phyloP scores from a whole-genome alignment of 208 protist species.

The Crithidia mellificae region DNA sequence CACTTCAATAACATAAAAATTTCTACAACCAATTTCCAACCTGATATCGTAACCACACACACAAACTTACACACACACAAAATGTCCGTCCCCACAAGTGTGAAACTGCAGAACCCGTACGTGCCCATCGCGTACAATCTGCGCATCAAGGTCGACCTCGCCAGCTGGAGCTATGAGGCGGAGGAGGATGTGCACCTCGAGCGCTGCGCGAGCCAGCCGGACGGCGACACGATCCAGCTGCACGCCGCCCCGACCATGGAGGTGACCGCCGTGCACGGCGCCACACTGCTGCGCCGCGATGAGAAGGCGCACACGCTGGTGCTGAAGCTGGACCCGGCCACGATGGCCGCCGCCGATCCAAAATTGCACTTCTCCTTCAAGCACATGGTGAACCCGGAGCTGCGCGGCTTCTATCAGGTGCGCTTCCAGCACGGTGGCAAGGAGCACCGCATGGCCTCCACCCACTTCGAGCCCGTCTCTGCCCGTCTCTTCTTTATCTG shows the following conservation, averaged over 20 bases:
- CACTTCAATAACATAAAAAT: too few relatives aligned
- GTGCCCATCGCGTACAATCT: constrained; percentile 72
- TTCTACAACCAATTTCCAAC: too few relatives aligned
- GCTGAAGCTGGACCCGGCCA: constrained; percentile 56
- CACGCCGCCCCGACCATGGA: constrained; percentile 68
- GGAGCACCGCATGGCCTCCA: constrained; percentile 90
- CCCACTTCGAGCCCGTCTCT: constrained; percentile 96
- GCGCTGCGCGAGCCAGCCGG: constrained; percentile 31
- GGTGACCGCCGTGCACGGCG: constrained; percentile 53
- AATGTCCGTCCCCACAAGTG: constrained; percentile 27
- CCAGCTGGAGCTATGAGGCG: constrained; percentile 72
- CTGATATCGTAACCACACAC: too few relatives aligned
- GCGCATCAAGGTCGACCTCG: constrained; percentile 63
- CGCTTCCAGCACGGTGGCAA: constrained; percentile 65
- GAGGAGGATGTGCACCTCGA: constrained; percentile 66
- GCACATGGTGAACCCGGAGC: constrained; percentile 85
- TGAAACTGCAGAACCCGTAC: constrained; percentile 81
- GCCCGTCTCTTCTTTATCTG: constrained; percentile 95
- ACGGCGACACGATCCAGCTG: constrained; percentile 53
- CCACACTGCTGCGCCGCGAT: constrained; percentile 51
- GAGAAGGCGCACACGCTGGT: constrained; percentile 52
- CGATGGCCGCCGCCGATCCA: constrained; percentile 50
- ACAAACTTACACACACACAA: too few relatives aligned
- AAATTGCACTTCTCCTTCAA: constrained; percentile 73
- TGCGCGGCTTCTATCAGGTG: constrained; percentile 93